A percentile compares a stretch with the other conserved stretches of the same genome.
phyloP scores from a whole-genome alignment of 306 rosid species.

The Trichosanthes truncata region DNA sequence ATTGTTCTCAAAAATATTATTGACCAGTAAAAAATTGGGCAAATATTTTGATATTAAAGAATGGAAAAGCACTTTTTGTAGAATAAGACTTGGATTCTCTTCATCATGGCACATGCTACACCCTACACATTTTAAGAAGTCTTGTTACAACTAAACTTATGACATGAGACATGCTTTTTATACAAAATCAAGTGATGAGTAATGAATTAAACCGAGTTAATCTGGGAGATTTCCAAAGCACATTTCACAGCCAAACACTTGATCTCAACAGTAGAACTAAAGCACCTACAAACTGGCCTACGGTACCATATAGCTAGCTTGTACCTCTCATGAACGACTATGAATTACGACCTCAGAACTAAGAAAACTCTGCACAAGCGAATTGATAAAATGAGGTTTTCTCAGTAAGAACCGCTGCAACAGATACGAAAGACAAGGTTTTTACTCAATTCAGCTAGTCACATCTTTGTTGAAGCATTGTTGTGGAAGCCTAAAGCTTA shows the following conservation, averaged over 20 bases:
- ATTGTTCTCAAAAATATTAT: not conserved
- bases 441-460: constrained; percentile 2
- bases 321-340: not conserved
- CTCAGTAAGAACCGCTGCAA: not conserved
- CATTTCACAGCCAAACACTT: not conserved
- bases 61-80: not conserved
- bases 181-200: not conserved
- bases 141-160: not conserved
- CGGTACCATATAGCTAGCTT: not conserved
- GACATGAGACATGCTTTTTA: not conserved
- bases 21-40: not conserved
- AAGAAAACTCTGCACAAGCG: not conserved
- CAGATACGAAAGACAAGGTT: not conserved
- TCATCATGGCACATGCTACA: not conserved
- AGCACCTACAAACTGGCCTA: not conserved
- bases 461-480: constrained; percentile 36
- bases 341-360: not conserved
- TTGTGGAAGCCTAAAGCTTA: constrained; percentile 57
- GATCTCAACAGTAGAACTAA: not conserved
- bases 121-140: not conserved
- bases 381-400: not conserved
- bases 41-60: not conserved
- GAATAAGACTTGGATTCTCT: not conserved
- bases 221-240: not conserved
- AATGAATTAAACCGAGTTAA: not conserved